A percentile compares a stretch with the other conserved stretches of the same genome.
Conservation (phyloP, 441 rosid species). For the Adansonia rubrostipa region DNA sequence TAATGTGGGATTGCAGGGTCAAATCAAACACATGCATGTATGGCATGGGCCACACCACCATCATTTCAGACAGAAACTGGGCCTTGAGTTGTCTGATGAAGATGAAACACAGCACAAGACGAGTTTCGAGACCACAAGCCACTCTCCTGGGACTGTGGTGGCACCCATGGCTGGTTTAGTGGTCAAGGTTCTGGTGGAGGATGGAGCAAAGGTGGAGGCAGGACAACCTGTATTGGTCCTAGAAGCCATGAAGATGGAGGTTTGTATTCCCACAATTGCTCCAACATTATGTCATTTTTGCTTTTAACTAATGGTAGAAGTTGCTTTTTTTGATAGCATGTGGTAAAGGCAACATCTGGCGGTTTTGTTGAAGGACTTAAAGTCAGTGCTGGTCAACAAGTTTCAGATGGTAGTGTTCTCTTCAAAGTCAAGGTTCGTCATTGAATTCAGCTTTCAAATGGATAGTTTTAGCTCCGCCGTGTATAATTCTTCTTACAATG, state of each 20-base stretch:
- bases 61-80: slow-evolving; percentile 71
- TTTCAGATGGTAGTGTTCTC: slow-evolving; percentile 70
- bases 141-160: slow-evolving; percentile 71
- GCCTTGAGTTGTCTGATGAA: slow-evolving; percentile 57
- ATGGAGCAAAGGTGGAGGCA: slow-evolving; percentile 71
- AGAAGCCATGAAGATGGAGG: slow-evolving; percentile 99
- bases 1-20: slow-evolving; percentile 54
- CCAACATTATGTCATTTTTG: slow-evolving; percentile 15
- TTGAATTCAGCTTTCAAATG: slow-evolving; percentile 21
- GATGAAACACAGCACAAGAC: slow-evolving; percentile 61
- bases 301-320: neutral
- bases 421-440: slow-evolving; percentile 77
- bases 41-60: slow-evolving; percentile 76
- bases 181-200: slow-evolving; percentile 80
- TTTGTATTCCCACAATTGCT: slow-evolving; percentile 37
- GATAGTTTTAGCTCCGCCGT: slow-evolving; percentile 9
- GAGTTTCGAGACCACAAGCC: slow-evolving; percentile 53
- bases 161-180: slow-evolving; percentile 98
- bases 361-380: slow-evolving; percentile 74
- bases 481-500: neutral
- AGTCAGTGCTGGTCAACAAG: slow-evolving; percentile 75
- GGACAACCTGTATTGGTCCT: slow-evolving; percentile 84
- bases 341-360: slow-evolving; percentile 76
- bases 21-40: slow-evolving; percentile 69
- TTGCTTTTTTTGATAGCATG: slow-evolving; percentile 55